Evolutionary conservation across 2,329 filamentous ascomycete species (phyloP), one percentile per base, ranked within the genome.

Genomic region (Xylaria sp.): DNA sequence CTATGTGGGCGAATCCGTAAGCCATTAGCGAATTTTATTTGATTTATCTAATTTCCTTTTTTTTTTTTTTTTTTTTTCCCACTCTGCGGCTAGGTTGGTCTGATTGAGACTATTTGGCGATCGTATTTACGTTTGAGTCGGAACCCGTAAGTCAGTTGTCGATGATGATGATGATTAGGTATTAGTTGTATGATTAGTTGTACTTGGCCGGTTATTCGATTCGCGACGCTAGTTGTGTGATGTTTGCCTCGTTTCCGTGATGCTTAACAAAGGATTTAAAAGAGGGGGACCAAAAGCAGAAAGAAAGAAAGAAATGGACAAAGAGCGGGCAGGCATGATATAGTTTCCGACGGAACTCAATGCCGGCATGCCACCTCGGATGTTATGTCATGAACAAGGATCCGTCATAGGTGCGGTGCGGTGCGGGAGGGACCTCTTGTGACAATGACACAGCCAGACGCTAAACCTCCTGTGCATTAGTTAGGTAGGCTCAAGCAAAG

Each of bases 311-410:
- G 15, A 23, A 40, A 12, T 17, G 47, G 54, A 50, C 40, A 62
- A 43, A 28, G 15, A 23, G 28, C 12, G 14, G 12, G 42, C 23
- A n/a, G 25, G 23, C 15, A 31, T 31, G 25, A 58, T 46, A 53
- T 61, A 37, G 17, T n/a, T 45, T 42, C 31, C 15, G 46, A 9
- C 15, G 28, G 28, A 31, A 4, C 28, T 31, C 9, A 9, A 52
- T 31, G 1, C n/a, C 45, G 28, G n/a, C 28, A 47, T 46, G 46
- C 42, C 33, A 46, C 45, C n/a, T n/a, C n/a, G n/a, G 46, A 47
- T 33, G 57, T 63, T 49, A 63, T 60, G 57, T 28, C 61, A 63
- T 57, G 46, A n/a, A 52, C 40, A 33, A 33, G 28, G 25, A 28
- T 35, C 49, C 50, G 58, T 60, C 35, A 55, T 56, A 19, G n/a